phyloP scores from a whole-genome alignment of 345 rosid genomes.

The Populus ilicifolia region DNA sequence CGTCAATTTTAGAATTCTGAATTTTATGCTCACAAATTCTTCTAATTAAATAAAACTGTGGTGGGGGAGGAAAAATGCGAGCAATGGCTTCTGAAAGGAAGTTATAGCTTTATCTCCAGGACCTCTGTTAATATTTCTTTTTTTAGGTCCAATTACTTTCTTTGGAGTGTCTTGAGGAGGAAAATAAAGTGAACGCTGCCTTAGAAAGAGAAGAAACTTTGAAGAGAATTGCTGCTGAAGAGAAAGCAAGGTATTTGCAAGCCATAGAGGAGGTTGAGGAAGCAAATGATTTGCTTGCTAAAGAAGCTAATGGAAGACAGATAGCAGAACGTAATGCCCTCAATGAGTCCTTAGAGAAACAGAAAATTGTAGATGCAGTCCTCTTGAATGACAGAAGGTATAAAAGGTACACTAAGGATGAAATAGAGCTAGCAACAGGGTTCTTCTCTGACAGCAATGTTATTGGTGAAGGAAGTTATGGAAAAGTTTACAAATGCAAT shows the following conservation, averaged over 20 bases:
- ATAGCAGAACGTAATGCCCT: constrained; percentile 64
- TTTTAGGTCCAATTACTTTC: constrained; percentile 65
- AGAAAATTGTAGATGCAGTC: constrained; percentile 58
- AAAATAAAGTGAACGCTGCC: constrained; percentile 55
- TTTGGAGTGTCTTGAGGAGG: constrained; percentile 63
- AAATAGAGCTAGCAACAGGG: constrained; percentile 59
- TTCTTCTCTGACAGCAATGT: constrained; percentile 54
- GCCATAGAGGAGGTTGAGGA: constrained; percentile 65
- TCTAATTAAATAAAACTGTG: background rate
- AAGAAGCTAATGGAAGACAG: constrained; percentile 56
- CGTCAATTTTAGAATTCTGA: too few species aligned
- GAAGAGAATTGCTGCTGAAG: constrained; percentile 63
- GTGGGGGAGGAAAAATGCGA: background rate
- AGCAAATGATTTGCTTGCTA: constrained; percentile 60
- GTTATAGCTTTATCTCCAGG: background rate
- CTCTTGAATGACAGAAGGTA: constrained; percentile 57
- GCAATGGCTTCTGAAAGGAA: background rate
- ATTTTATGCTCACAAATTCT: background rate
- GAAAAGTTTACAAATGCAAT: constrained; percentile 77
- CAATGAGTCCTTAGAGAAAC: constrained; percentile 64
- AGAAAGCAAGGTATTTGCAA: constrained; percentile 58
- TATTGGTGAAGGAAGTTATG: constrained; percentile 90
- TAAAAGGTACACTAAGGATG: constrained; percentile 63
- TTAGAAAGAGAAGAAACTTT: constrained; percentile 59
- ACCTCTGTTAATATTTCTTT: background rate